These are phyloP conservation scores for Botrytis fabae DNA, from an alignment of 2,329 filamentous ascomycete genomes.

Conservation along the genomic window DNA sequence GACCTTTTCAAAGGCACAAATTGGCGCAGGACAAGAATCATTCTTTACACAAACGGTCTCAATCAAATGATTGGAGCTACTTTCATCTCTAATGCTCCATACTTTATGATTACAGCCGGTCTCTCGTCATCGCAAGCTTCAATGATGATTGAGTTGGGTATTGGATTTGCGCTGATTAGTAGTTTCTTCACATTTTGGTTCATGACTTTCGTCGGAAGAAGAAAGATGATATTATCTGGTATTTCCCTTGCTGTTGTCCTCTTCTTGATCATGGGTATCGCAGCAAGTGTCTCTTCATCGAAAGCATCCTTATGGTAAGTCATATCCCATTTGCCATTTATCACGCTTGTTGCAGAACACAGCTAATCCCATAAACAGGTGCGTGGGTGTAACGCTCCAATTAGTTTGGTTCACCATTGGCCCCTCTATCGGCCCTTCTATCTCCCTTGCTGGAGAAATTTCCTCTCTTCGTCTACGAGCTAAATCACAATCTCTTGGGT, in stretches of 20 bases:
- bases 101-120: slow-evolving; percentile 10
- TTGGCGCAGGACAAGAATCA: slow-evolving; percentile 15
- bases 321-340: neutral
- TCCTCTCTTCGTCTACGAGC: slow-evolving; percentile 6
- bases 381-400: slow-evolving; percentile 10
- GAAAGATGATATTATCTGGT: slow-evolving; percentile 9
- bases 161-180: slow-evolving; percentile 12
- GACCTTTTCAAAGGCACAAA: slow-evolving; percentile 13
- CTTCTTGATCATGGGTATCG: neutral
- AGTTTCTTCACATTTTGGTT: slow-evolving; percentile 16
- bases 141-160: slow-evolving; percentile 15
- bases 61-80: slow-evolving; percentile 19
- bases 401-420: slow-evolving; percentile 9
- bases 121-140: neutral
- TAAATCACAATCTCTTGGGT: neutral
- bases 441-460: slow-evolving; percentile 9
- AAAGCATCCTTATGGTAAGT: neutral
- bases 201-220: slow-evolving; percentile 11
- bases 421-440: neutral
- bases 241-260: neutral
- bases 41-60: slow-evolving; percentile 10
- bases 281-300: neutral
- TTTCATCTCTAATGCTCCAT: slow-evolving; percentile 12
- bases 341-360: neutral
- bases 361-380: neutral